A percentile compares a stretch with the other conserved stretches of the same genome.
Evolutionary conservation across 257 asterid species (phyloP).

Genomic region (Solanum pinnatisectum): DNA sequence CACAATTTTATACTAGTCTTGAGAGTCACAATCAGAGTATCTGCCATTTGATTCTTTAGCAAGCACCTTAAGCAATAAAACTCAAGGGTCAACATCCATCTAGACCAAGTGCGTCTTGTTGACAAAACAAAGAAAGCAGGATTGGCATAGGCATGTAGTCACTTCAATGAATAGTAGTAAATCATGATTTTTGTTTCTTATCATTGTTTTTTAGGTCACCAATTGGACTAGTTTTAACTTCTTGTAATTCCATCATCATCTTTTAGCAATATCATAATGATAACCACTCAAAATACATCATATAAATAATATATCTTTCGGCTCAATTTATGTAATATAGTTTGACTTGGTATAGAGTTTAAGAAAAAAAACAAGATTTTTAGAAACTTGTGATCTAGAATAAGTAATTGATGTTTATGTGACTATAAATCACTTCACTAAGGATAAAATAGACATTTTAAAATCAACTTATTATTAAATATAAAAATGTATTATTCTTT

Average conservation of each 20-base stretch:
- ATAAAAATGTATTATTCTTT: no score
- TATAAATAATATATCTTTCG: neutral
- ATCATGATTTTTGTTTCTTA: neutral
- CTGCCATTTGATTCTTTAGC: neutral
- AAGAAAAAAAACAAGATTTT: no score
- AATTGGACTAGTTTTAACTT: neutral
- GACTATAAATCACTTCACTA: no score
- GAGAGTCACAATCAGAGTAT: neutral
- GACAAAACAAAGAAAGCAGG: neutral
- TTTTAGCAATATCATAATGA: neutral
- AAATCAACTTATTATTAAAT: no score
- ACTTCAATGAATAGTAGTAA: neutral
- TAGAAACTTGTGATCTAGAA: neutral
- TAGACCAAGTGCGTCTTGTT: neutral
- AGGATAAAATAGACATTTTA: no score
- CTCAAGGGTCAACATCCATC: neutral
- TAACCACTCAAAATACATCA: no score
- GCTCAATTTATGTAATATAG: no score
- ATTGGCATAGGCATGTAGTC: neutral
- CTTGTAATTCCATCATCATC: neutral
- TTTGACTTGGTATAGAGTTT: fast-evolving
- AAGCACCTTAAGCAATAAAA: neutral
- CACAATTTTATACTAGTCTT: neutral
- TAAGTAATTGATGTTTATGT: neutral
- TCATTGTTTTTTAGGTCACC: neutral